Base-by-base conservation (phyloP, 2,329 filamentous ascomycete species). In the Colletotrichum sp. region DNA sequence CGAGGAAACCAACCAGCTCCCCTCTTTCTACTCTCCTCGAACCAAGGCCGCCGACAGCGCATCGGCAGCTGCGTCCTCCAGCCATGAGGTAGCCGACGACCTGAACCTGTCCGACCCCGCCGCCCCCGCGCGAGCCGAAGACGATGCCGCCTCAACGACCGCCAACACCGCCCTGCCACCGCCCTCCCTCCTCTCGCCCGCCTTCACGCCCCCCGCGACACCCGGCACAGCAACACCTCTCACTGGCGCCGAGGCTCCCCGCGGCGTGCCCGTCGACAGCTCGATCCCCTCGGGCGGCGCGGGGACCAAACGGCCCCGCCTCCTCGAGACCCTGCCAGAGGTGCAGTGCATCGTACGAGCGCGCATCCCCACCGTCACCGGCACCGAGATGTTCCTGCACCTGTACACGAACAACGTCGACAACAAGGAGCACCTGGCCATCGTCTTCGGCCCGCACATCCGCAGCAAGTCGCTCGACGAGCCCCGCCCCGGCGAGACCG, bases 341-440 rank as follows among this genome's bases (percentile, higher is more conserved):
- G 96, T 99, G n/a, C 93, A 95, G 83, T 99, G 97, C 86, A 93
- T 98, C 78, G 97, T 98, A 65, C 94, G 97, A 79, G 97, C 97
- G 22, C 93, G 97, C 71, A 99, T 99, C 80, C 97, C 97, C 1
- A 98, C 96, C 1, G 96, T 95, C 3, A 92, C 91, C 0, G 96
- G 96, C 5, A 94, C 96, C 13, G 96, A 99, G 85, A 98, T 99
- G 96, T 99, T 98, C 85, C 86, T 99, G 68, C 96, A 99, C 82
- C 88, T 98, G 1, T 99, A 99, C 86, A 93, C 93, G 78, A 99
- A 99, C 85, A 94, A 94, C 80, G 92, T 95, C 8, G 97, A 99
- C 84, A 95, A 93, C 78, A 99, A 99, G 85, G 97, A 99, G 82
- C 97, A 99, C 83, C 87, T 99, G 68, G 97, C 97, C 22, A 98